phyloP scores from a whole-genome alignment of 2,329 filamentous ascomycete genomes.

The Mycogone perniciosa region DNA sequence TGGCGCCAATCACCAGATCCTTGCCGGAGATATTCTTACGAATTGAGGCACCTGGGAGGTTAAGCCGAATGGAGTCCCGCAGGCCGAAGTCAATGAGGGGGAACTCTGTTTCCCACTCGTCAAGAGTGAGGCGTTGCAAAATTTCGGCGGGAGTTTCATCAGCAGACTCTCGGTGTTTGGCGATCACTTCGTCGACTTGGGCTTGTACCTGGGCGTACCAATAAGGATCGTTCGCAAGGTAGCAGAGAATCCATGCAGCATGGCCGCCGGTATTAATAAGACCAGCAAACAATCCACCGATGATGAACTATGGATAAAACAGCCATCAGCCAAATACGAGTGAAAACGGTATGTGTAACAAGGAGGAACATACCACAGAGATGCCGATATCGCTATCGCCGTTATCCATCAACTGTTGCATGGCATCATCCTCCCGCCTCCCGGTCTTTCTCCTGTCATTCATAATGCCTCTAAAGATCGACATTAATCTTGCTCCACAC shows the following conservation, averaged over 20 bases:
- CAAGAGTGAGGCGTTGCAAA: constrained; percentile 39
- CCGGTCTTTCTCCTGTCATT: constrained; percentile 37
- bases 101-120: constrained; percentile 51
- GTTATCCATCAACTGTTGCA: constrained; percentile 48
- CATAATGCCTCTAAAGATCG: constrained; percentile 42
- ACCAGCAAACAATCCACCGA: constrained; percentile 51
- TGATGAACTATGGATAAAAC: constrained; percentile 35
- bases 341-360: neutral
- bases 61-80: constrained; percentile 47
- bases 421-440: constrained; percentile 39
- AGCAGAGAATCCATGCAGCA: constrained; percentile 45
- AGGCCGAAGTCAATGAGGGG: constrained; percentile 45
- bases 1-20: constrained; percentile 37
- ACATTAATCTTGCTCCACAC: constrained; percentile 41
- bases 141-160: constrained; percentile 28
- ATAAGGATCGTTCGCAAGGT: constrained; percentile 39
- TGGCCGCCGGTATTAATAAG: constrained; percentile 52
- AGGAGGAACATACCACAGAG: constrained; percentile 28
- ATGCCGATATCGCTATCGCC: constrained; percentile 40
- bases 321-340: neutral
- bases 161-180: constrained; percentile 31
- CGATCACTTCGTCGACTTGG: constrained; percentile 41
- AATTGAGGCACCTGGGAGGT: constrained; percentile 41
- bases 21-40: constrained; percentile 43
- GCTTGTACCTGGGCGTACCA: constrained; percentile 40